phyloP scores from a whole-genome alignment of 2,329 filamentous ascomycete genomes.

The Aquanectria penicillioides region DNA sequence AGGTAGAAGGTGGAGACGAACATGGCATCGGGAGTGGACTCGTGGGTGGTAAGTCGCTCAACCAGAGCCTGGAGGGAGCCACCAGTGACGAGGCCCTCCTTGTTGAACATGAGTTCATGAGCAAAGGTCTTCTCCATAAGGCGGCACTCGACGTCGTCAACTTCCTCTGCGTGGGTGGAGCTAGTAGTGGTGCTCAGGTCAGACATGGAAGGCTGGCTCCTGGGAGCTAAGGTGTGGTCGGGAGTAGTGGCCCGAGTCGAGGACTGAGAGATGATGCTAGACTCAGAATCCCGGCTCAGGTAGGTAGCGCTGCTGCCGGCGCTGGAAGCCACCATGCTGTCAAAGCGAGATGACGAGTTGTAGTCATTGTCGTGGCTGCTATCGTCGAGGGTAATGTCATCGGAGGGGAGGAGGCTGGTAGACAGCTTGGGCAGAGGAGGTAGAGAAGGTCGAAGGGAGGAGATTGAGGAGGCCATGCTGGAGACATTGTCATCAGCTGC shows the following conservation, averaged over 20 bases:
- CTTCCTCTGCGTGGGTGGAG: conserved; percentile 75
- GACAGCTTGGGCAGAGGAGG: conserved; percentile 68
- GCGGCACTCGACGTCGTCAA: conserved; percentile 81
- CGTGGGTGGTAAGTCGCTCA: conserved; percentile 93
- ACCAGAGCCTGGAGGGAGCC: conserved; percentile 90
- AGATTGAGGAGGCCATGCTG: conserved; percentile 56
- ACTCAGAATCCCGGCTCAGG: conserved; percentile 82
- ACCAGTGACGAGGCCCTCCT: conserved; percentile 93
- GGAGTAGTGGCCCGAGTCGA: conserved; percentile 92
- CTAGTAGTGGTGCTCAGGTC: conserved; percentile 75
- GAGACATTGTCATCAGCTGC: conserved; percentile 53
- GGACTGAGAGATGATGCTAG: conserved; percentile 80
- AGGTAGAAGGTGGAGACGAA: conserved; percentile 97
- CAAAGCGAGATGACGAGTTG: conserved; percentile 65
- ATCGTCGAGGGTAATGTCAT: conserved; percentile 61
- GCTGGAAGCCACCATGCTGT: conserved; percentile 79
- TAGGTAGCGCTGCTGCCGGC: conserved; percentile 83
- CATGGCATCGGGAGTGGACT: conserved; percentile 88
- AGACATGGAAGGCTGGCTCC: conserved; percentile 70
- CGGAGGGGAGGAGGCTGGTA: conserved; percentile 58
- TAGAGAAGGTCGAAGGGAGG: conserved; percentile 59
- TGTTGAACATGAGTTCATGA: conserved; percentile 91
- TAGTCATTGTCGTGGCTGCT: conserved; percentile 61
- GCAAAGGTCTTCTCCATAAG: conserved; percentile 93
- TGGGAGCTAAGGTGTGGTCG: conserved; percentile 67